phyloP scores from a whole-genome alignment of 2,329 filamentous ascomycete species.

The Furcasterigmium sp. region DNA sequence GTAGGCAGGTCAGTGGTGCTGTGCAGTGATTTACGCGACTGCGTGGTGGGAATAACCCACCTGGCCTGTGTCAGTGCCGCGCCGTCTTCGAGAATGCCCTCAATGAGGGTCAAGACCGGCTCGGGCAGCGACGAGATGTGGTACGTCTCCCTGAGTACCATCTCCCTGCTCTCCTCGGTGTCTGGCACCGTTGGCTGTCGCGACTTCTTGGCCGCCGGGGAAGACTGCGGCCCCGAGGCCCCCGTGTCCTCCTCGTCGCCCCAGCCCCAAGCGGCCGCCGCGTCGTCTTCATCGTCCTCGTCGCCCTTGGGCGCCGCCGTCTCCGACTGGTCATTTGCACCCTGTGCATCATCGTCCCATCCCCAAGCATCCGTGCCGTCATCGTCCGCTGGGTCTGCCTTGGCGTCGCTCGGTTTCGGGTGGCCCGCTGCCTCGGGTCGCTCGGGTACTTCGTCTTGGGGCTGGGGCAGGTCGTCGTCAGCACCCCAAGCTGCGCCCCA shows the following conservation, averaged over 20 bases:
- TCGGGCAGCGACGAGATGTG: slow-evolving; percentile 84
- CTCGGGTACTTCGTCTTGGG: slow-evolving; percentile 4
- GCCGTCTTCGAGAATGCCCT: slow-evolving; percentile 54
- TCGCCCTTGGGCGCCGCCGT: slow-evolving; percentile 17
- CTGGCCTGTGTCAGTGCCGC: slow-evolving; percentile 50
- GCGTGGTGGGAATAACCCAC: slow-evolving; percentile 22
- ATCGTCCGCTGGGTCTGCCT: slow-evolving; percentile 22
- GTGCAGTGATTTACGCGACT: not conserved
- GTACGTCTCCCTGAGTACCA: slow-evolving; percentile 81
- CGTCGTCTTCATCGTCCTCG: slow-evolving; percentile 37
- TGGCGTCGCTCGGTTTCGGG: slow-evolving; percentile 13
- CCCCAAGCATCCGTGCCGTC: slow-evolving; percentile 69
- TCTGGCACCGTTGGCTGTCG: slow-evolving; percentile 7
- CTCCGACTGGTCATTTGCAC: slow-evolving; percentile 18
- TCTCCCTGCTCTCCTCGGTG: slow-evolving; percentile 45
- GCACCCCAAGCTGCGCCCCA: slow-evolving; percentile 82
- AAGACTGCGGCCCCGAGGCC: slow-evolving; percentile 17
- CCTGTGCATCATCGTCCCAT: slow-evolving; percentile 67
- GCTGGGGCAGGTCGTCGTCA: slow-evolving; percentile 45
- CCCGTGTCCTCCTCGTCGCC: slow-evolving; percentile 58
- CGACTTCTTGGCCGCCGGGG: slow-evolving; percentile 9
- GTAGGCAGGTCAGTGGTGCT: slow-evolving; percentile 7
- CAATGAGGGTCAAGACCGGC: slow-evolving; percentile 64
- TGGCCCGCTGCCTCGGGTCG: slow-evolving; percentile 13
- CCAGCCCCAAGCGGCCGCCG: slow-evolving; percentile 77